Base-by-base conservation (phyloP, 805 yeast genomes). In the Teunomyces cretensis region DNA sequence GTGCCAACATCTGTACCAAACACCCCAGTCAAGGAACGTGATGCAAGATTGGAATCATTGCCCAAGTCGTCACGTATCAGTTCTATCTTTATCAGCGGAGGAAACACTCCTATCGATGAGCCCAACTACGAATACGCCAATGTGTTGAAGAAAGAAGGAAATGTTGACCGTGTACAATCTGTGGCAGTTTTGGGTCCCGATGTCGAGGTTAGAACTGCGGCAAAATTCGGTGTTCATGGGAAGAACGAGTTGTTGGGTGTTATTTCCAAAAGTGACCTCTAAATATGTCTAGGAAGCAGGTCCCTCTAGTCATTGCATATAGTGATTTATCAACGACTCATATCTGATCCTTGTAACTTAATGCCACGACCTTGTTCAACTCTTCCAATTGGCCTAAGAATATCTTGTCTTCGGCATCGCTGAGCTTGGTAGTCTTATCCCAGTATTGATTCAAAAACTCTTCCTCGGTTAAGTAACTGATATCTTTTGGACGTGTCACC, bases 101-200 rank as follows among this genome's bases (percentile, higher is more conserved):
- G 87, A 1, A 72, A 81, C 2, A 77, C 84, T 7, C 80, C 85
- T 0, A 71, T 81, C n/a, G 85, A 84, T 56, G 94, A 87, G 53
- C 81, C 86, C 13, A 62, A 80, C 17, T 84, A 78, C 65, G 80
- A 78, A 43, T 75, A 72, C 50, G 77, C 79, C 19, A 76, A 79
- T 47, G 70, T 64, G 3, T 60, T 79, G 37, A 55, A 58, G 6
- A 58, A 60, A n/a, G 62, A 62, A 3, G 62, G 64, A 1, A 59
- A 57, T 6, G 56, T 81, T n/a, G 66, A 67, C 3, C 62, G 74
- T 41, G 79, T 78, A 2, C 72, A 83, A 49, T 80, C 88, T 1
- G 80, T 86, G 33, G 84, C 86, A 2, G 62, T 71, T 4, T 46
- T 64, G 39, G 64, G 63, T 9, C 50, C 60, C 8, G 84, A 83